Evolutionary conservation across 2,329 filamentous ascomycete species (phyloP).

Genomic region (Venturia oleaginea): DNA sequence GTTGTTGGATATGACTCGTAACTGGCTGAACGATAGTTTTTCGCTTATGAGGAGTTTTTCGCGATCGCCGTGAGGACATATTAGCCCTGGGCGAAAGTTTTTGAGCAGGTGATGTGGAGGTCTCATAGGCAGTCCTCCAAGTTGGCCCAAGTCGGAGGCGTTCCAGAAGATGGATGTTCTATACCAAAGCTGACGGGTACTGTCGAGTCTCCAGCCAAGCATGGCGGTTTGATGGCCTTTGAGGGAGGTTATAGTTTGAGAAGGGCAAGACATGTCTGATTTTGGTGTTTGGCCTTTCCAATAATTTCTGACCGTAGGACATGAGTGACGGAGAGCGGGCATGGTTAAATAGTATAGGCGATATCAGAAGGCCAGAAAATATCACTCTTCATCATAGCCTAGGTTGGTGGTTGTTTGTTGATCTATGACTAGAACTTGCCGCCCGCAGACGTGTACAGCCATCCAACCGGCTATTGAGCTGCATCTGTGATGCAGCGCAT

Average conservation of each 20-base stretch:
- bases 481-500: not conserved
- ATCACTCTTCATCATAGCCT: not conserved
- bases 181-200: not conserved
- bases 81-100: not conserved
- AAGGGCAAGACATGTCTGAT: not conserved
- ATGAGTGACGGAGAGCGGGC: not conserved
- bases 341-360: not conserved
- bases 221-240: not conserved
- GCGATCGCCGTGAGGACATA: not conserved
- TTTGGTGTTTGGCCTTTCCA: not conserved
- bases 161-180: conserved; percentile 1
- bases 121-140: not conserved
- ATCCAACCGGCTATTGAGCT: not conserved
- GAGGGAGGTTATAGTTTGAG: not conserved
- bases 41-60: not conserved
- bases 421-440: not conserved
- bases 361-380: not conserved
- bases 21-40: too few relatives aligned
- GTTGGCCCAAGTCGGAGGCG: too few relatives aligned
- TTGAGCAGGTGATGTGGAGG: not conserved
- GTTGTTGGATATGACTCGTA: not conserved
- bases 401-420: not conserved
- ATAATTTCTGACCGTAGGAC: not conserved
- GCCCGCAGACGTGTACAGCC: not conserved
- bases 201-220: not conserved